Percentiles rank a stretch among this genome's conserved stretches.
phyloP scores from a whole-genome alignment of 2,329 filamentous ascomycete species.

The Penicillium sp. region DNA sequence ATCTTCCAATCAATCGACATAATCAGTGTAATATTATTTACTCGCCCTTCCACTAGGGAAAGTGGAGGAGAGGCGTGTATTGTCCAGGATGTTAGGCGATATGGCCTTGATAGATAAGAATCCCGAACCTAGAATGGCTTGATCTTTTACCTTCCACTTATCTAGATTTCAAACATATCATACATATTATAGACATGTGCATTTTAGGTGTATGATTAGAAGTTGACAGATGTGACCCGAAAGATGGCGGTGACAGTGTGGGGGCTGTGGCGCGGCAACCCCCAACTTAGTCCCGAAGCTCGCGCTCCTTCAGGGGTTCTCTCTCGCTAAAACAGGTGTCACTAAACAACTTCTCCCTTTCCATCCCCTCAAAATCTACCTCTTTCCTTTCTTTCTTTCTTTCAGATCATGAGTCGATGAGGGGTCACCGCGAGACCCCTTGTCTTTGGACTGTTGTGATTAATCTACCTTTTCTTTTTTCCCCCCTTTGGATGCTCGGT shows the following conservation, averaged over 20 bases:
- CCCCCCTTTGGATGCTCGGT: background rate
- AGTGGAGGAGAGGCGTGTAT: slow-evolving; percentile 1
- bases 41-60: background rate
- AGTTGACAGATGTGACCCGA: background rate
- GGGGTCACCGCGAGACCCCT: slow-evolving; percentile 23
- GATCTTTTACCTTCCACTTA: background rate
- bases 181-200: background rate
- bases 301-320: slow-evolving; percentile 26
- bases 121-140: background rate
- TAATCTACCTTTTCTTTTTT: slow-evolving; percentile 14
- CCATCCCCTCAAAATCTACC: background rate
- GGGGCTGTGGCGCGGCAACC: slow-evolving; percentile 27
- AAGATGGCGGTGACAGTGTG: slow-evolving; percentile 27
- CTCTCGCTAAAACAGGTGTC: slow-evolving; percentile 30
- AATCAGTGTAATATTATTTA: slow-evolving; percentile 20
- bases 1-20: slow-evolving; percentile 28
- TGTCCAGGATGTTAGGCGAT: background rate
- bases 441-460: slow-evolving; percentile 26
- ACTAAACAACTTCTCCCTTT: slow-evolving; percentile 13
- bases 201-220: background rate
- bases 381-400: slow-evolving; percentile 15
- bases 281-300: slow-evolving; percentile 25
- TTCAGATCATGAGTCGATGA: slow-evolving; percentile 28
- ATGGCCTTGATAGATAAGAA: slow-evolving; percentile 1
- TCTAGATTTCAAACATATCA: background rate